phyloP scores from a whole-genome alignment of 2,329 filamentous ascomycete genomes.

The Pyrenophora teres region DNA sequence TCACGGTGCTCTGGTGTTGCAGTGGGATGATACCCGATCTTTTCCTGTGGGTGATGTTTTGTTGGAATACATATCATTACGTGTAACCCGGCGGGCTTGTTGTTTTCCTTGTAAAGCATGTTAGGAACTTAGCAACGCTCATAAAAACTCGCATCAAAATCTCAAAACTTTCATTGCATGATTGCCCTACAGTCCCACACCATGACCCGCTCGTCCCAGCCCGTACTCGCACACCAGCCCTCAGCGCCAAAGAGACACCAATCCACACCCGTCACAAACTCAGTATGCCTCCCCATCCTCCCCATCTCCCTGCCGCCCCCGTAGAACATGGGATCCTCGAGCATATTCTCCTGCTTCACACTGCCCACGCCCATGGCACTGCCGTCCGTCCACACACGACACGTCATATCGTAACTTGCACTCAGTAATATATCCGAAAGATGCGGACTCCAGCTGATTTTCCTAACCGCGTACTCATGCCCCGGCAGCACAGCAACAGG shows the following conservation, averaged over 20 bases:
- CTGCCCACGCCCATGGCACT: conserved; percentile 53
- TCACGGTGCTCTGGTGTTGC: background rate
- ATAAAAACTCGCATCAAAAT: too few species aligned
- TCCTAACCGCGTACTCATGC: conserved; percentile 88
- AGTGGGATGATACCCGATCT: background rate
- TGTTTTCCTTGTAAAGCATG: background rate
- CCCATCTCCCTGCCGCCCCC: conserved; percentile 73
- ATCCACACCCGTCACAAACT: conserved; percentile 94
- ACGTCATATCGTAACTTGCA: conserved; percentile 98
- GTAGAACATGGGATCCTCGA: conserved; percentile 46
- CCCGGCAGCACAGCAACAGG: conserved; percentile 77
- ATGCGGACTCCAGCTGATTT: conserved; percentile 90
- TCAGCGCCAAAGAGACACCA: conserved; percentile 97
- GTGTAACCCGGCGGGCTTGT: too few species aligned
- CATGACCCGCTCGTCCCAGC: conserved; percentile 90
- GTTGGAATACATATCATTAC: too few species aligned
- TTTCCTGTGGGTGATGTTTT: background rate
- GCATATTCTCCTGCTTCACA: conserved; percentile 40
- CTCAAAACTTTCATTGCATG: conserved; percentile 51
- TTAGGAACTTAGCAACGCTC: too few species aligned
- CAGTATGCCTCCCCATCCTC: conserved; percentile 88
- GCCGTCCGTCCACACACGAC: conserved; percentile 90
- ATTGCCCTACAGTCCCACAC: conserved; percentile 85
- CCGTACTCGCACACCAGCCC: conserved; percentile 92
- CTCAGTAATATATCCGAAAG: conserved; percentile 84